These are phyloP conservation scores for Lachancea sp. DNA, from an alignment of 805 yeast species.

Conservation along the genomic window DNA sequence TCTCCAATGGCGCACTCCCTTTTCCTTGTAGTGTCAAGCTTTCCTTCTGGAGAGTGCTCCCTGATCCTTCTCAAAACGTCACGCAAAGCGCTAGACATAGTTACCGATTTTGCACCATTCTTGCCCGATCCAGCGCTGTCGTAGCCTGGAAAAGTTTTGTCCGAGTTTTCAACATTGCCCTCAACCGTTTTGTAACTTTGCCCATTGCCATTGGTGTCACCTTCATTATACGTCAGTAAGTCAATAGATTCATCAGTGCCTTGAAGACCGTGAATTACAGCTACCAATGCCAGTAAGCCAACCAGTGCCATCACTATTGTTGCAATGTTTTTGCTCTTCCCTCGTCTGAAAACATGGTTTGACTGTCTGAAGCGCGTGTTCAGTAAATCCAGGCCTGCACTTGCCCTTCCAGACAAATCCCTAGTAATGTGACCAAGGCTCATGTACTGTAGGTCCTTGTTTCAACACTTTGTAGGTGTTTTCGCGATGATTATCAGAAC, in stretches of 20 bases:
- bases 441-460: constrained; percentile 1
- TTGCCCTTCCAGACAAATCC: neutral
- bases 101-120: neutral
- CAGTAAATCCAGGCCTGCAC: constrained; percentile 1
- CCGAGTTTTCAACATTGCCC: no score
- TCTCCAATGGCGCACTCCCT: constrained; percentile 19
- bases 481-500: neutral
- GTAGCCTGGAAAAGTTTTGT: no score
- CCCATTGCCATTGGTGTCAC: neutral
- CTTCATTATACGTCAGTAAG: constrained; percentile 1
- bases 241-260: neutral
- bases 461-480: neutral
- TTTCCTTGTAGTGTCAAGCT: constrained; percentile 15
- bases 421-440: constrained; percentile 1
- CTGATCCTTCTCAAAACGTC: constrained; percentile 21
- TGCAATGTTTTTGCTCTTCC: constrained; percentile 1
- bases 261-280: neutral
- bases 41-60: constrained; percentile 24
- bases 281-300: constrained; percentile 1
- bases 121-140: neutral
- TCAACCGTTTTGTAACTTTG: neutral
- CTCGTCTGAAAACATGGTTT: constrained; percentile 6
- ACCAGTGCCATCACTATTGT: neutral
- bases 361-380: constrained; percentile 7
- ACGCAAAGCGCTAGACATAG: constrained; percentile 14